Percentiles rank a stretch among this genome's conserved stretches.
Evolutionary conservation across 768 basidiomycete species (phyloP).

Genomic region (Coprinopsis marcescibilis): DNA sequence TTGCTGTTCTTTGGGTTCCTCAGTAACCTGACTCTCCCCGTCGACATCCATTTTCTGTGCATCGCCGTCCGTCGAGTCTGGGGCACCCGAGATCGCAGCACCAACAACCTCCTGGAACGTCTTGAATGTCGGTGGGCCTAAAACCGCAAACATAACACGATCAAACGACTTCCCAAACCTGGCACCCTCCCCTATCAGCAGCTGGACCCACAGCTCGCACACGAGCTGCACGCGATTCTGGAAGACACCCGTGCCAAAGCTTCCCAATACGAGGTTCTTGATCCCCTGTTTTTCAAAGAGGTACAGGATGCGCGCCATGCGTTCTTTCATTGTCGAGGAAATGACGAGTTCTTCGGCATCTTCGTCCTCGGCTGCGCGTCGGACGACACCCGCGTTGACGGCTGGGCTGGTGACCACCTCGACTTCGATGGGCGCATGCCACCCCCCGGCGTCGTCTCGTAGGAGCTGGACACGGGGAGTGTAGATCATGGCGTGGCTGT

Average conservation of each 20-base stretch:
- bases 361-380: conserved; percentile 13
- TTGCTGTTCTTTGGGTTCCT: too few species aligned
- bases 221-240: conserved; percentile 51
- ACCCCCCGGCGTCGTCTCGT: conserved; percentile 51
- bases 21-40: too few species aligned
- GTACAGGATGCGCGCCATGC: conserved; percentile 61
- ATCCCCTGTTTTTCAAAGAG: conserved; percentile 57
- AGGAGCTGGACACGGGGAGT: conserved; percentile 55
- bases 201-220: conserved; percentile 57
- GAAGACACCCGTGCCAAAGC: conserved; percentile 75
- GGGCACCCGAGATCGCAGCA: too few species aligned
- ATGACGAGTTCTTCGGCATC: conserved; percentile 19
- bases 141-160: conserved; percentile 59
- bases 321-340: conserved; percentile 51
- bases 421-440: conserved; percentile 49
- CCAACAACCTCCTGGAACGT: conserved; percentile 1
- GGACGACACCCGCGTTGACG: conserved; percentile 52
- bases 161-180: conserved; percentile 57
- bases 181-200: conserved; percentile 42
- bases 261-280: conserved; percentile 59
- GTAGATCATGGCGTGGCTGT: conserved; percentile 69
- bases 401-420: conserved; percentile 64
- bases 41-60: too few species aligned
- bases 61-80: too few species aligned
- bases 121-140: conserved; percentile 12